phyloP scores from a whole-genome alignment of 164 flowering plant species.

The Liriodendron chinense region DNA sequence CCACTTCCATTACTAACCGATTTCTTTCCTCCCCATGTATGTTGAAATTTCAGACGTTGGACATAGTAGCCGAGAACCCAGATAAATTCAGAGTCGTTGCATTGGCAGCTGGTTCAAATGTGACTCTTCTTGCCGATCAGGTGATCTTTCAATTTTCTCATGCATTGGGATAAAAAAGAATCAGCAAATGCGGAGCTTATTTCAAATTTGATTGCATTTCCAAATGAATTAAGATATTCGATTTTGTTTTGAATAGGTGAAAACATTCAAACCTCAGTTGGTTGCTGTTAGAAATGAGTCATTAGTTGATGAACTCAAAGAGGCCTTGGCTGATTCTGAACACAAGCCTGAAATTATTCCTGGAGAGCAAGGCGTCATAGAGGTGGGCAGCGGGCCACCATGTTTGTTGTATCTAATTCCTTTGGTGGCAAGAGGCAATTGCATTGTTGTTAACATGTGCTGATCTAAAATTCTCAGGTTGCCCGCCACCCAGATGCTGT shows the following conservation, averaged over 20 bases:
- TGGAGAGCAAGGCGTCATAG: constrained; percentile 88
- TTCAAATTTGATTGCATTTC: not conserved
- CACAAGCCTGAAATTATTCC: constrained; percentile 90
- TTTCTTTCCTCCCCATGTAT: not conserved
- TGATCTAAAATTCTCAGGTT: constrained; percentile 50
- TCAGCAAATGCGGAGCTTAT: not conserved
- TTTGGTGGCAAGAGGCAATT: constrained; percentile 7
- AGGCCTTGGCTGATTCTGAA: constrained; percentile 79
- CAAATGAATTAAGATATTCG: not conserved
- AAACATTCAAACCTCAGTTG: constrained; percentile 72
- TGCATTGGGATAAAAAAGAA: not conserved
- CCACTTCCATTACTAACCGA: too few relatives aligned
- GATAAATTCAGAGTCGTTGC: constrained; percentile 92
- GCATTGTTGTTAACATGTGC: not conserved
- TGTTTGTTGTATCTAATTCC: not conserved
- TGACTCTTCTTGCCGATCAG: constrained; percentile 98
- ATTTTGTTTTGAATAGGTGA: constrained; percentile 47
- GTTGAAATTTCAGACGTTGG: constrained; percentile 63
- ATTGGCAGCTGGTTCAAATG: constrained; percentile 96
- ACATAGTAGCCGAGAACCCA: constrained; percentile 94
- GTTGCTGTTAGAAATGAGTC: constrained; percentile 85
- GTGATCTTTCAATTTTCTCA: constrained; percentile 28
- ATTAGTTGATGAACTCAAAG: constrained; percentile 68
- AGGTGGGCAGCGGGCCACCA: constrained; percentile 58
- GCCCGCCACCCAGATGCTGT: constrained; percentile 96